Conservation (phyloP, 2,329 filamentous ascomycete species). For the Penicillium sp. region DNA sequence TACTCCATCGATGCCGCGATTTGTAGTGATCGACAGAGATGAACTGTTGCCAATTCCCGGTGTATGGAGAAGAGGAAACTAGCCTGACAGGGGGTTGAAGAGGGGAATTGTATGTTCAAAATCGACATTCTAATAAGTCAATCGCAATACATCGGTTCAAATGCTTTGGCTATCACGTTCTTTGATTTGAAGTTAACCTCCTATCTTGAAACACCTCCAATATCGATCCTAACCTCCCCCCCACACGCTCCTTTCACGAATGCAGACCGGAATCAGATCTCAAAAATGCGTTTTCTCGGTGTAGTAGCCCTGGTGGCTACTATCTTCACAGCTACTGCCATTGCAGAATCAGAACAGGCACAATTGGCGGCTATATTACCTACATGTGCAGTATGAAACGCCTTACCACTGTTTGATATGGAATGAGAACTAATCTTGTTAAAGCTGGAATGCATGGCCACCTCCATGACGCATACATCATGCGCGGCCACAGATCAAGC, state of each 20-base stretch:
- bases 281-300: neutral
- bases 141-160: neutral
- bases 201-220: neutral
- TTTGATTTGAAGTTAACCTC: neutral
- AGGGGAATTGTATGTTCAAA: neutral
- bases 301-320: neutral
- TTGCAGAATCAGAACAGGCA: neutral
- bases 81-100: neutral
- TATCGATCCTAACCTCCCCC: too few relatives aligned
- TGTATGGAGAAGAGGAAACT: neutral
- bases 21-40: neutral
- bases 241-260: neutral
- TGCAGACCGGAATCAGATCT: neutral
- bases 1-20: neutral
- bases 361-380: constrained; percentile 17
- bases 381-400: constrained; percentile 23
- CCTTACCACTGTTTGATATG: neutral
- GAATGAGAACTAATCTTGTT: neutral
- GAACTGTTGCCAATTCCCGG: neutral
- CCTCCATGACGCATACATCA: constrained; percentile 32
- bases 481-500: constrained; percentile 40
- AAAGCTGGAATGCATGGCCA: constrained; percentile 26
- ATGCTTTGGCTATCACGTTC: neutral
- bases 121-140: neutral
- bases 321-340: neutral